Conservation (phyloP, 177 flowering plant genomes). For the Telopea speciosissima region DNA sequence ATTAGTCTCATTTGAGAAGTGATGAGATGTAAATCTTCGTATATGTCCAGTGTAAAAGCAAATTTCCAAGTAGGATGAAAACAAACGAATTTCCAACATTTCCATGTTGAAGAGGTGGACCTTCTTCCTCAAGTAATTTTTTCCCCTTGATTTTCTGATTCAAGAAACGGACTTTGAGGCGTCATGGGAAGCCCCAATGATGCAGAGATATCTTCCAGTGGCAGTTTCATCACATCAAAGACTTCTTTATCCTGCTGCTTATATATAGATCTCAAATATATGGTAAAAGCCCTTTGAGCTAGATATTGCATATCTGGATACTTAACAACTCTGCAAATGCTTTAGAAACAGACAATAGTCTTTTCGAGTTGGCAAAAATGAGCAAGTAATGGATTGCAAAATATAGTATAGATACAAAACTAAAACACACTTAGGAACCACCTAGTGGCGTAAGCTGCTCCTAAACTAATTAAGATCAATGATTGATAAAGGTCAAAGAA, state of each 20-base stretch:
- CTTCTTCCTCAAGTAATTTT: conserved; percentile 17
- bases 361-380: conserved; percentile 22
- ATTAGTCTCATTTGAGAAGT: no score
- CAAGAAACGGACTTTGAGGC: conserved; percentile 68
- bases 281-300: conserved; percentile 77
- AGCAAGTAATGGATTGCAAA: background rate
- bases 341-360: conserved; percentile 57
- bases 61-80: no score
- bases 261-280: conserved; percentile 70
- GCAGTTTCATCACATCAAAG: conserved; percentile 66
- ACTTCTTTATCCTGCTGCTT: conserved; percentile 64
- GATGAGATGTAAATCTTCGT: no score
- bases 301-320: conserved; percentile 50
- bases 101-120: conserved; percentile 25
- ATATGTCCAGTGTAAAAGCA: no score
- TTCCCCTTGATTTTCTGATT: conserved; percentile 38
- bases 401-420: no score
- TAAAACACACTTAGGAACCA: no score
- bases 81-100: conserved; percentile 8
- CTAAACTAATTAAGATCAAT: background rate
- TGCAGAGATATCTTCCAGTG: conserved; percentile 72
- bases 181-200: conserved; percentile 85
- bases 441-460: background rate
- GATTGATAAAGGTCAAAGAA: background rate
- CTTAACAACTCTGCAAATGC: conserved; percentile 54